Conservation (phyloP, 192 early-diverging fungal genomes). For the Rhizophagus clarus region DNA sequence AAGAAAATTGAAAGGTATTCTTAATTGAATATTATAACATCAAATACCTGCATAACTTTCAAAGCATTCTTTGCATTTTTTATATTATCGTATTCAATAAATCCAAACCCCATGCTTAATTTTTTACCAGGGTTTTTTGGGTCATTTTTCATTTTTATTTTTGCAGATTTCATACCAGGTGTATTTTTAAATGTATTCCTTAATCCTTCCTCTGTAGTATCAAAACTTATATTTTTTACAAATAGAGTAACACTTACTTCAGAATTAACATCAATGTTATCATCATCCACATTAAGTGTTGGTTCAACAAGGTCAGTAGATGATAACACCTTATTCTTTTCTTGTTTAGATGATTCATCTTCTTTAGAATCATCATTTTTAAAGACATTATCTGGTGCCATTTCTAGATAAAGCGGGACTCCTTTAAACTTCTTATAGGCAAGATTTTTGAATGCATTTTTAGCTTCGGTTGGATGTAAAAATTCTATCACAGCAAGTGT, state of each 20-base stretch:
- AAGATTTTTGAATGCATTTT: slow-evolving; percentile 81
- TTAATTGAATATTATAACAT: background rate
- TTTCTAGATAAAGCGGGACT: slow-evolving; percentile 90
- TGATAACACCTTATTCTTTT: slow-evolving; percentile 42
- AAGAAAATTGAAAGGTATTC: background rate
- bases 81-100: slow-evolving; percentile 86
- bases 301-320: slow-evolving; percentile 53
- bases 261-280: slow-evolving; percentile 49
- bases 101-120: slow-evolving; percentile 97
- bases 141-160: slow-evolving; percentile 84
- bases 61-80: slow-evolving; percentile 83
- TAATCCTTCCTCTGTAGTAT: slow-evolving; percentile 81
- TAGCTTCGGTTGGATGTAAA: slow-evolving; percentile 85
- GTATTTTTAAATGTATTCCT: slow-evolving; percentile 70
- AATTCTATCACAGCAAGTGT: slow-evolving; percentile 97
- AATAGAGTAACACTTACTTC: slow-evolving; percentile 77
- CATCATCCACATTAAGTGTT: slow-evolving; percentile 48
- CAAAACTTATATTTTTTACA: slow-evolving; percentile 95
- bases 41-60: slow-evolving; percentile 78
- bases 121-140: slow-evolving; percentile 76
- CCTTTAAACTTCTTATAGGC: slow-evolving; percentile 93
- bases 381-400: slow-evolving; percentile 87
- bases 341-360: slow-evolving; percentile 38
- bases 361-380: slow-evolving; percentile 47
- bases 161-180: slow-evolving; percentile 80